A percentile compares a stretch with the other conserved stretches of the same genome.
phyloP scores from a whole-genome alignment of 2,329 filamentous ascomycete species.

The Volutella citrinella region DNA sequence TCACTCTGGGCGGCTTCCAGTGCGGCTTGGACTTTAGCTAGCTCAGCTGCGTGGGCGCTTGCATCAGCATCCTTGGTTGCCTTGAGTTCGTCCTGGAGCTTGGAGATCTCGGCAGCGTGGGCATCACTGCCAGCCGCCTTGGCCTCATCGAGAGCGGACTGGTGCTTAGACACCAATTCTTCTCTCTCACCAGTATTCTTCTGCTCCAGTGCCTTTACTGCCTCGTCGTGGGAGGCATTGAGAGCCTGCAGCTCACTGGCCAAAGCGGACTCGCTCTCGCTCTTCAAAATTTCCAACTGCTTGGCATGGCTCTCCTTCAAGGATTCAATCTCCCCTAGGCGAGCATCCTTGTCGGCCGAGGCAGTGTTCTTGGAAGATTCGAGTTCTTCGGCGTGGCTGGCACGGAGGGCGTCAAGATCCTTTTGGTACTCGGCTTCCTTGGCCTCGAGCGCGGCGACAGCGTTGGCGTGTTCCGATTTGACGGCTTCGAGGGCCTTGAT shows the following conservation, averaged over 20 bases:
- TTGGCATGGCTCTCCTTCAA: constrained; percentile 54
- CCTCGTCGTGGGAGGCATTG: constrained; percentile 41
- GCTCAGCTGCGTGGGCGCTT: constrained; percentile 33
- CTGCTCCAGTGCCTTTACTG: constrained; percentile 41
- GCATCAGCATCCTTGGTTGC: constrained; percentile 27
- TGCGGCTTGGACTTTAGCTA: constrained; percentile 38
- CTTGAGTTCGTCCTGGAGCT: constrained; percentile 29
- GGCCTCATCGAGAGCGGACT: constrained; percentile 27
- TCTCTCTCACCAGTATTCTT: constrained; percentile 39
- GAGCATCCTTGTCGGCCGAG: constrained; percentile 46
- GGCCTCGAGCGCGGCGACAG: constrained; percentile 45
- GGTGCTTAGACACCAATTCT: constrained; percentile 26
- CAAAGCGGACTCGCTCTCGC: constrained; percentile 38
- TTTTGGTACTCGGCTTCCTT: constrained; percentile 53
- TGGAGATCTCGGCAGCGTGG: constrained; percentile 30
- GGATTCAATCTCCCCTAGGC: constrained; percentile 49
- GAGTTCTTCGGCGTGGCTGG: constrained; percentile 57
- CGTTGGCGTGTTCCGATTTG: constrained; percentile 42
- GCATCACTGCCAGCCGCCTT: constrained; percentile 28
- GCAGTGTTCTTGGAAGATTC: constrained; percentile 53
- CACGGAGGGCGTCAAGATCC: constrained; percentile 52
- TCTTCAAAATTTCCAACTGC: constrained; percentile 43
- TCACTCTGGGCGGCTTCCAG: constrained; percentile 44
- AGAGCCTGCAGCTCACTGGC: constrained; percentile 40
- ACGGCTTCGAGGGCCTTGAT: constrained; percentile 40